Evolutionary conservation across 352 stramenopile species (phyloP).

Genomic region (Phytopythium kandeliae): DNA sequence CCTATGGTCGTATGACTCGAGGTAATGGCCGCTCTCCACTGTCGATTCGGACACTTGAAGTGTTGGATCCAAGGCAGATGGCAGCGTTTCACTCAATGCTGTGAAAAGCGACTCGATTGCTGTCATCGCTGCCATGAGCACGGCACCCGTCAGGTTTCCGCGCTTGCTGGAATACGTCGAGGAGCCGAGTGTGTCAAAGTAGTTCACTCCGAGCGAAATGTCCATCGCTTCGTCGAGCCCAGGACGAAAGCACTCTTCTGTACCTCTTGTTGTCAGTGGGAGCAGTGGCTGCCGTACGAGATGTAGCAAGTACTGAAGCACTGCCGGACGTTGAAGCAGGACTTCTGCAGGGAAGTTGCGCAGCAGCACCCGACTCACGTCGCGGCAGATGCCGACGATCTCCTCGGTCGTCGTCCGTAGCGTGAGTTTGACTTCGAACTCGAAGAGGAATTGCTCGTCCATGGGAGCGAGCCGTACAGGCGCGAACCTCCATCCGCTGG

Average conservation of each 20-base stretch:
- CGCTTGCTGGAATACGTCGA: slow-evolving; percentile 43
- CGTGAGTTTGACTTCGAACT: slow-evolving; percentile 71
- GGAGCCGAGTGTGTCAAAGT: slow-evolving; percentile 56
- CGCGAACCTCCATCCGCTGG: slow-evolving; percentile 53
- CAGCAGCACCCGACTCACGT: slow-evolving; percentile 48
- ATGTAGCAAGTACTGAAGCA: slow-evolving; percentile 58
- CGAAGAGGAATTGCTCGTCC: slow-evolving; percentile 74
- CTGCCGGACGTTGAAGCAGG: slow-evolving; percentile 56
- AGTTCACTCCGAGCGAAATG: slow-evolving; percentile 50
- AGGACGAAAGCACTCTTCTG: not conserved
- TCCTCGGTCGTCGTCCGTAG: slow-evolving; percentile 39
- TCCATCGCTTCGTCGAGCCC: slow-evolving; percentile 20
- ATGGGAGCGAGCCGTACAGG: slow-evolving; percentile 36
- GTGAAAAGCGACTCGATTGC: slow-evolving; percentile 55
- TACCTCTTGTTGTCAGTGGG: slow-evolving; percentile 6
- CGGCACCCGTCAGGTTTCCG: slow-evolving; percentile 32
- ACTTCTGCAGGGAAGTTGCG: slow-evolving; percentile 62
- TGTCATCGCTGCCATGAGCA: slow-evolving; percentile 57
- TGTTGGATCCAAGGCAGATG: slow-evolving; percentile 35
- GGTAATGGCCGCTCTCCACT: slow-evolving; percentile 13
- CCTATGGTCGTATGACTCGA: slow-evolving; percentile 23
- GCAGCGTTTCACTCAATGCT: slow-evolving; percentile 26
- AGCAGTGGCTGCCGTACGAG: slow-evolving; percentile 62
- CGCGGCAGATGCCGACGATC: slow-evolving; percentile 41
- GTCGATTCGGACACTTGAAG: slow-evolving; percentile 27